Evolutionary conservation across 345 rosid genomes (phyloP).

Genomic region (Rhizophora apiculata): DNA sequence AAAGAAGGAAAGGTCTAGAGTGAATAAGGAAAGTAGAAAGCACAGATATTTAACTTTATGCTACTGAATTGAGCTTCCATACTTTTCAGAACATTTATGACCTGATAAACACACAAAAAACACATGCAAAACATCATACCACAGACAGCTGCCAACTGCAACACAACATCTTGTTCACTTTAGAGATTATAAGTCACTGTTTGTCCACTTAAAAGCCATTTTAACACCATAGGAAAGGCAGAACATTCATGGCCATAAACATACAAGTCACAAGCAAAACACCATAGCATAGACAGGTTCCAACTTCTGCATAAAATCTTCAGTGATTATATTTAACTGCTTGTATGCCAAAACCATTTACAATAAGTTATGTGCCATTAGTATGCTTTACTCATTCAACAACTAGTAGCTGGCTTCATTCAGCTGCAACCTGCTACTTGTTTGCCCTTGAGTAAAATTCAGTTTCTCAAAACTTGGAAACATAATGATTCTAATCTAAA

Average conservation of each 20-base stretch:
- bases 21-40: not conserved
- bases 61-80: slow-evolving; percentile 10
- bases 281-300: not conserved
- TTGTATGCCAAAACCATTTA: not conserved
- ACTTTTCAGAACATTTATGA: not conserved
- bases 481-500: too few species aligned
- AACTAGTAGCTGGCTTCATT: too few species aligned
- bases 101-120: not conserved
- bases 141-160: not conserved
- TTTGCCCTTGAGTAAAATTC: too few species aligned
- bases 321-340: not conserved
- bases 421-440: too few species aligned
- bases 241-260: not conserved
- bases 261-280: not conserved
- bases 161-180: too few species aligned
- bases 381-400: too few species aligned
- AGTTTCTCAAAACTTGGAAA: too few species aligned
- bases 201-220: not conserved
- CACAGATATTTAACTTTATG: not conserved
- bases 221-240: not conserved
- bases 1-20: not conserved
- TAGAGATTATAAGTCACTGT: not conserved
- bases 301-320: too few species aligned
- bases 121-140: not conserved
- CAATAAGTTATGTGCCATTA: too few species aligned